These are phyloP conservation scores for Kwoniella shandongensis DNA, from an alignment of 768 basidiomycete species.

Conservation along the genomic window DNA sequence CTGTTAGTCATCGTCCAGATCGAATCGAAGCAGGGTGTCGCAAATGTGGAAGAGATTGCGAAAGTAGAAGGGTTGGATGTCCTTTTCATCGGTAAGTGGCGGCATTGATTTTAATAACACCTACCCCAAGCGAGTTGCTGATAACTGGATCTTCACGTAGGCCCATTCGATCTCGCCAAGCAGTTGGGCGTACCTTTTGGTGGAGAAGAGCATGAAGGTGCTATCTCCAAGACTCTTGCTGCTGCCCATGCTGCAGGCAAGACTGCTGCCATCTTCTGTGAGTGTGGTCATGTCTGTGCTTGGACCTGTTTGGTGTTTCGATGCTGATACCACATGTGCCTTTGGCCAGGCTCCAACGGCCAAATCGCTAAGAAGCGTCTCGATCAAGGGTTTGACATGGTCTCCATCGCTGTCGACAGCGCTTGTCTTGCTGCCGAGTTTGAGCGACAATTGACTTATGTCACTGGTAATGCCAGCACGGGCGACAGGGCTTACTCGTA, in stretches of 20 bases:
- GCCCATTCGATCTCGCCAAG: constrained; percentile 52
- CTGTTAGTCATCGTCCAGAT: constrained; percentile 53
- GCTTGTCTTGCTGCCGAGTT: constrained; percentile 21
- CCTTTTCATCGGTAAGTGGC: constrained; percentile 49
- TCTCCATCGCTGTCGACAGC: constrained; percentile 33
- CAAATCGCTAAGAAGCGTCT: constrained; percentile 37
- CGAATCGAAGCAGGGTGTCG: constrained; percentile 45
- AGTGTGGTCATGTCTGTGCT: no score
- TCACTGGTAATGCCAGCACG: constrained; percentile 9
- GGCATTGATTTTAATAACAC: no score
- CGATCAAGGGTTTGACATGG: constrained; percentile 50
- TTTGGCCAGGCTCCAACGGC: constrained; percentile 31
- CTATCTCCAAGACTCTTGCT: constrained; percentile 48
- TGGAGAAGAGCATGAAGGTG: constrained; percentile 50
- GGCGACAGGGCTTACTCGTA: constrained; percentile 21
- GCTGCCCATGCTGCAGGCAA: constrained; percentile 53
- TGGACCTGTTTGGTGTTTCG: no score
- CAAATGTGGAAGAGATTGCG: constrained; percentile 53
- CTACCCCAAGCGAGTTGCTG: background rate
- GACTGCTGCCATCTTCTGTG: constrained; percentile 52
- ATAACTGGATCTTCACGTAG: constrained; percentile 11
- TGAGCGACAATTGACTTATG: constrained; percentile 21
- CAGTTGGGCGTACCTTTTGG: constrained; percentile 47
- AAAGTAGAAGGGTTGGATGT: constrained; percentile 50
- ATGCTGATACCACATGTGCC: background rate